Evolutionary conservation across 1,284 basidiomycete species (phyloP).

Genomic region (Microbotryum silenes-acaulis): DNA sequence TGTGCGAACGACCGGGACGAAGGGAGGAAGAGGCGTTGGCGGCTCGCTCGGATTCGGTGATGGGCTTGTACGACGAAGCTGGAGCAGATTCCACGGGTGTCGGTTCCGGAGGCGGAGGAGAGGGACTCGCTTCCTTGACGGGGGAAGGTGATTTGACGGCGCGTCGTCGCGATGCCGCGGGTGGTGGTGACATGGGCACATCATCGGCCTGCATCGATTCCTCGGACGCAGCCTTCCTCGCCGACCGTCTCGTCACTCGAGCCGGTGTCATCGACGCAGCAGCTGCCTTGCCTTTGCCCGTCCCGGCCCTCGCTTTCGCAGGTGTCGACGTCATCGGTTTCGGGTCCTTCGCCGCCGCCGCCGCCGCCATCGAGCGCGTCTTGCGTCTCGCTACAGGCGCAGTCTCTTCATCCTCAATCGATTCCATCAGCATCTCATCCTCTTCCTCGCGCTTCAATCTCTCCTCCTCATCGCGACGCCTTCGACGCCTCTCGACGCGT

Average conservation of each 20-base stretch:
- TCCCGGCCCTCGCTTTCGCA: conserved; percentile 4
- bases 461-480: conserved; percentile 1
- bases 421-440: conserved; percentile 14
- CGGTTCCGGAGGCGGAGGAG: conserved; percentile 8
- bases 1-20: conserved; percentile 31
- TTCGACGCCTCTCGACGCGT: conserved; percentile 9
- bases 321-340: conserved; percentile 1
- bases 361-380: conserved; percentile 11
- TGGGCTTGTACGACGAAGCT: conserved; percentile 11
- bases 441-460: conserved; percentile 18
- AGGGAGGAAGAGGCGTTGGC: conserved; percentile 20
- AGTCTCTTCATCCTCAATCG: conserved; percentile 1
- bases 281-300: conserved; percentile 5
- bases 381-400: conserved; percentile 1
- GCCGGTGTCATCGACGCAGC: neutral
- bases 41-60: conserved; percentile 2
- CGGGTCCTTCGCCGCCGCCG: neutral
- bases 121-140: neutral
- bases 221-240: no score
- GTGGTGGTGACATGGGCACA: no score
- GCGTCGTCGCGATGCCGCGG: no score
- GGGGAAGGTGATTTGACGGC: conserved; percentile 5
- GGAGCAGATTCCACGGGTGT: conserved; percentile 14
- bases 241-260: neutral
- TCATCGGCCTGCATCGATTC: no score